phyloP scores from a whole-genome alignment of 208 protist genomes.

The Leishmania amazonensis region DNA sequence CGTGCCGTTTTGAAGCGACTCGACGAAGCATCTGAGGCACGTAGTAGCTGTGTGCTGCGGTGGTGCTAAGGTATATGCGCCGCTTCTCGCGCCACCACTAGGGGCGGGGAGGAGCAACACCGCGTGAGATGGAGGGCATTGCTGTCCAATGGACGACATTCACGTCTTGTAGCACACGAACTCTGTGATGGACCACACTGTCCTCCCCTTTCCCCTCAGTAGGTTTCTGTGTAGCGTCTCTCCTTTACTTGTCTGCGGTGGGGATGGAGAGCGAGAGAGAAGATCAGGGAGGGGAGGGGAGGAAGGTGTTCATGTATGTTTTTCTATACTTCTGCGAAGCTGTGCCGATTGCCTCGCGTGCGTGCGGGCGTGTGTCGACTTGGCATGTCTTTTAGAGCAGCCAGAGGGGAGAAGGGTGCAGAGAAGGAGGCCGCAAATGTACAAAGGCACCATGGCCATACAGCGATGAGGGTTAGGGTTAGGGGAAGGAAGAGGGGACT shows the following conservation, averaged over 20 bases:
- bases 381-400: neutral
- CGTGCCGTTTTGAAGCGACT: neutral
- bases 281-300: neutral
- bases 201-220: neutral
- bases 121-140: constrained; percentile 2
- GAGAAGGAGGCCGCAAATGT: neutral
- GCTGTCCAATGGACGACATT: neutral
- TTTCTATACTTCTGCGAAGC: neutral
- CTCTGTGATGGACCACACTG: neutral
- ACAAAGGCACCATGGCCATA: neutral
- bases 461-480: neutral
- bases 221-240: neutral
- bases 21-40: constrained; percentile 15
- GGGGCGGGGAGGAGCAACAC: neutral
- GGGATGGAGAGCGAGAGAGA: neutral
- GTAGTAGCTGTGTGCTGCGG: neutral
- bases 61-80: neutral
- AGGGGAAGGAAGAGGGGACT: neutral
- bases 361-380: neutral
- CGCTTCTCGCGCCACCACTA: neutral
- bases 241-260: neutral
- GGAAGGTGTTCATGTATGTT: neutral
- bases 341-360: neutral
- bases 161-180: neutral
- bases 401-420: neutral